Percentiles rank a stretch among this genome's conserved stretches.
These are phyloP conservation scores for Agroathelia rolfsii DNA, from an alignment of 1,284 basidiomycete genomes.

Conservation along the genomic window DNA sequence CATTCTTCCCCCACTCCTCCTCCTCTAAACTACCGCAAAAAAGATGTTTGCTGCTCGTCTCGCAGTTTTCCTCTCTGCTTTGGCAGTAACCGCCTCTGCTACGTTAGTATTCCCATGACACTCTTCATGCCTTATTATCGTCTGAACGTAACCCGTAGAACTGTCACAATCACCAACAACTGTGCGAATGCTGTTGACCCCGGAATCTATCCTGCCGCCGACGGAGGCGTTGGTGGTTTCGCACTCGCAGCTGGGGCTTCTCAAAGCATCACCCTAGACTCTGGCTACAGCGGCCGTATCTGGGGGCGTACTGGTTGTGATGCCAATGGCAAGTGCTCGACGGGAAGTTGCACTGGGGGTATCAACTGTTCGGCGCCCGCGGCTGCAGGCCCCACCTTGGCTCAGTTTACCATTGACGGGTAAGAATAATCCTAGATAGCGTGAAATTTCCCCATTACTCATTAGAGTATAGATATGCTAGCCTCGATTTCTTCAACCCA, in stretches of 20 bases:
- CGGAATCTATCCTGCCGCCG: constrained; percentile 2
- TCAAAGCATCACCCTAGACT: constrained; percentile 1
- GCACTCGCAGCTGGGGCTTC: constrained; percentile 1
- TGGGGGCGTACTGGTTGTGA: constrained; percentile 9
- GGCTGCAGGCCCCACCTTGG: constrained; percentile 4
- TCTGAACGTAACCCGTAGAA: neutral
- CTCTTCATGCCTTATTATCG: no score
- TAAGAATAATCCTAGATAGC: neutral
- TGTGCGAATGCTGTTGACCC: constrained; percentile 2
- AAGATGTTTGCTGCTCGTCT: no score
- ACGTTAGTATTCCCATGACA: no score
- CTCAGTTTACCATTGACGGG: constrained; percentile 6
- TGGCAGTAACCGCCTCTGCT: no score
- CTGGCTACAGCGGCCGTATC: constrained; percentile 5
- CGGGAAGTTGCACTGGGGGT: constrained; percentile 5
- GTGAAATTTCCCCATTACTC: neutral
- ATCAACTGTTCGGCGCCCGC: constrained; percentile 4
- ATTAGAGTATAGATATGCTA: neutral
- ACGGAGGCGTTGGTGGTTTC: constrained; percentile 3
- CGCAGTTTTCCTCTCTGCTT: no score
- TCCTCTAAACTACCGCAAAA: no score
- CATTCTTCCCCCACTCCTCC: no score
- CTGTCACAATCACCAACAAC: constrained; percentile 4
- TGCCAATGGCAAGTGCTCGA: constrained; percentile 3
- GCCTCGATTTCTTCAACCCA: constrained; percentile 6